These are phyloP conservation scores for Xylaria sp. DNA, from an alignment of 2,329 filamentous ascomycete species.

Conservation along the genomic window DNA sequence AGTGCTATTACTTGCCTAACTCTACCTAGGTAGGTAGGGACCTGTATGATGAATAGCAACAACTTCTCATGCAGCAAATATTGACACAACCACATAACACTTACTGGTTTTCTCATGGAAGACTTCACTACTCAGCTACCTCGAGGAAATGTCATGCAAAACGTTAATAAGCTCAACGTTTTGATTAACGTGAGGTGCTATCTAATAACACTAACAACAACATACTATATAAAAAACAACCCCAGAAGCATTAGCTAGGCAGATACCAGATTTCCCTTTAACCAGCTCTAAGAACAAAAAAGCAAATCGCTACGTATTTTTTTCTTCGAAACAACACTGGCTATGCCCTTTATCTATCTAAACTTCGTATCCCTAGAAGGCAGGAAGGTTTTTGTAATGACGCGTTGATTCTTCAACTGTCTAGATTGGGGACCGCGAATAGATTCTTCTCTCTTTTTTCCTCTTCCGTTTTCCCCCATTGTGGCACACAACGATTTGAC, in stretches of 20 bases:
- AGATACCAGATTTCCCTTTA: neutral
- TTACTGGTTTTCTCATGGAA: neutral
- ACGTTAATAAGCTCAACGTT: neutral
- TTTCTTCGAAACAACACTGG: constrained; percentile 9
- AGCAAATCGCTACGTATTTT: neutral
- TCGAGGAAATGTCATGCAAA: neutral
- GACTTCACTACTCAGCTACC: neutral
- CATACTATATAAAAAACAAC: neutral
- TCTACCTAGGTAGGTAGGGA: too few relatives aligned
- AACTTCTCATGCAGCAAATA: too few relatives aligned
- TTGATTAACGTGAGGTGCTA: neutral
- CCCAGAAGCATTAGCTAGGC: neutral
- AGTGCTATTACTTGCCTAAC: too few relatives aligned
- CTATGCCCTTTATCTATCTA: constrained; percentile 26
- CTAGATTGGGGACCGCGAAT: constrained; percentile 18
- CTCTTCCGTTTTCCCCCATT: neutral
- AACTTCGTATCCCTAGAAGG: constrained; percentile 21
- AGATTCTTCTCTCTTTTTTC: neutral
- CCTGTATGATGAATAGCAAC: too few relatives aligned
- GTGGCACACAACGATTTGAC: neutral
- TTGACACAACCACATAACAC: too few relatives aligned
- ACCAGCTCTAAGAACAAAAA: constrained; percentile 14
- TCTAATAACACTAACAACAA: neutral
- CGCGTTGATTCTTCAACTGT: constrained; percentile 16
- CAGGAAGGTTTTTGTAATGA: constrained; percentile 14